Evolutionary conservation across 345 rosid genomes (phyloP).

Genomic region (Moricandia arvensis): DNA sequence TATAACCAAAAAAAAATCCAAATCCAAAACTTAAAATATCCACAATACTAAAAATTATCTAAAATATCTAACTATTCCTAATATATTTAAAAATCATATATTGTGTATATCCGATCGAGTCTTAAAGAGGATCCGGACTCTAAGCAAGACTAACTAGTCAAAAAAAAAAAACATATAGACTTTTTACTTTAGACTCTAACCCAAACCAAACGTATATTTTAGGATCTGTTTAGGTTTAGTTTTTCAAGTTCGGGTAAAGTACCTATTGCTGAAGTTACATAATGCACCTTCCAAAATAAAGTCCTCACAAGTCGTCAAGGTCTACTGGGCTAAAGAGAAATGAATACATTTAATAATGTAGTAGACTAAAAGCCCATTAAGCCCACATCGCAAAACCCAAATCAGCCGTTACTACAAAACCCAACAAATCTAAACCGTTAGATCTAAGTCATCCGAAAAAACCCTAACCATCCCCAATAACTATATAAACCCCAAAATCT

Average conservation of each 20-base stretch:
- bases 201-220: no score
- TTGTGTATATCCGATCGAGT: no score
- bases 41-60: no score
- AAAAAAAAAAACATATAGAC: no score
- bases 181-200: no score
- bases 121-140: no score
- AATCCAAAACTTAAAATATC: no score
- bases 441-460: slow-evolving; percentile 44
- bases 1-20: no score
- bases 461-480: slow-evolving; percentile 15
- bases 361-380: background rate
- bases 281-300: background rate
- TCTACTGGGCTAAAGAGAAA: background rate
- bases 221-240: background rate
- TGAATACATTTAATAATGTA: background rate
- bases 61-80: no score
- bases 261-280: background rate
- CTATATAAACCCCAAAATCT: slow-evolving; percentile 17
- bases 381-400: slow-evolving; percentile 13
- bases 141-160: no score
- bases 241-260: background rate
- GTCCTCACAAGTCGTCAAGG: background rate
- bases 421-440: slow-evolving; percentile 43
- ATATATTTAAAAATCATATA: no score
- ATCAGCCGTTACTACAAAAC: background rate